These are phyloP conservation scores for Hortiboletus rubellus DNA, from an alignment of 1,284 basidiomycete species.

Conservation along the genomic window DNA sequence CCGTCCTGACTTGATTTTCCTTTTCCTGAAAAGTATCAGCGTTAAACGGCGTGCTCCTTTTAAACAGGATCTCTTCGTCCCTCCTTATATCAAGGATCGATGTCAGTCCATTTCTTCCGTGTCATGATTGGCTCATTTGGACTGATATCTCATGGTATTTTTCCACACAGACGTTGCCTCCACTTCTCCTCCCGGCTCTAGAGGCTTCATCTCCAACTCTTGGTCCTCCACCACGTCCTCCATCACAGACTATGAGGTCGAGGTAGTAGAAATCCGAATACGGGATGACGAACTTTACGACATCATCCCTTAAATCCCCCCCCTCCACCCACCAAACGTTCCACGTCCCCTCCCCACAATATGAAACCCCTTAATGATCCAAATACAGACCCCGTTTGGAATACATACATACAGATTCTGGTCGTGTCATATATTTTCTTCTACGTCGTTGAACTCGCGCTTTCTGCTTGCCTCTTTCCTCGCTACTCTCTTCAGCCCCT, in stretches of 20 bases:
- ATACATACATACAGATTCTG: slow-evolving; percentile 12
- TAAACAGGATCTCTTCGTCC: slow-evolving; percentile 75
- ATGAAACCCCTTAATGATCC: slow-evolving; percentile 14
- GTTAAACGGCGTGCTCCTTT: slow-evolving; percentile 5
- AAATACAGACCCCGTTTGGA: slow-evolving; percentile 11
- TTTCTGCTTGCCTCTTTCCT: slow-evolving; percentile 2
- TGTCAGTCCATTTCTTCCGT: slow-evolving; percentile 52
- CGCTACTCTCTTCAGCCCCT: not conserved
- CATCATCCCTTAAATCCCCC: slow-evolving; percentile 60
- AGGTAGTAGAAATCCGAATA: slow-evolving; percentile 82
- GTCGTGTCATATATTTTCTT: slow-evolving; percentile 4
- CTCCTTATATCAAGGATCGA: slow-evolving; percentile 83
- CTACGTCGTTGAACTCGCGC: slow-evolving; percentile 11
- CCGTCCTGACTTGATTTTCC: slow-evolving; percentile 20
- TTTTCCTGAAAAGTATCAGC: not conserved
- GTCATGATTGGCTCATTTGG: slow-evolving; percentile 3
- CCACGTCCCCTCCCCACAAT: slow-evolving; percentile 2
- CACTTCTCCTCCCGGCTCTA: slow-evolving; percentile 71
- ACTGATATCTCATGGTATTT: not conserved
- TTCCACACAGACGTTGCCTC: slow-evolving; percentile 69
- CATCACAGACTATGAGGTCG: slow-evolving; percentile 70
- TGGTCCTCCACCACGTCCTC: slow-evolving; percentile 66
- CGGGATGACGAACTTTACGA: slow-evolving; percentile 71
- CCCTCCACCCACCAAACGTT: not conserved
- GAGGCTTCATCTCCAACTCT: slow-evolving; percentile 65